Evolutionary conservation across 768 basidiomycete genomes (phyloP).

Genomic region (Lentinula detonsa): DNA sequence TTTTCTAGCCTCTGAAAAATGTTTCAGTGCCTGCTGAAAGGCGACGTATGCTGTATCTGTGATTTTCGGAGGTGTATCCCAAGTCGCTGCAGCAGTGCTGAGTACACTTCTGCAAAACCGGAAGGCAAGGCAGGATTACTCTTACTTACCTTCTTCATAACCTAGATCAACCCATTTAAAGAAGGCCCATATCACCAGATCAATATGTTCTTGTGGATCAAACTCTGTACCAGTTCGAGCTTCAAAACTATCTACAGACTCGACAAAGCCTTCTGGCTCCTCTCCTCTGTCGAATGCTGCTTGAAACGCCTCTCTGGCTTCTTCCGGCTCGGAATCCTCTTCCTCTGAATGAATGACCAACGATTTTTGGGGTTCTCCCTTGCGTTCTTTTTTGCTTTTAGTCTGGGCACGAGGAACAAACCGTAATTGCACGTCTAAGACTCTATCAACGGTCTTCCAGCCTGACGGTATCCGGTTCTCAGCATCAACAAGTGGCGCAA

Average conservation of each 20-base stretch:
- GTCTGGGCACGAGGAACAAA: constrained; percentile 22
- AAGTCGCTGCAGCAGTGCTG: constrained; percentile 56
- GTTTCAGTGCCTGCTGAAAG: constrained; percentile 61
- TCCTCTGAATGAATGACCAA: constrained; percentile 19
- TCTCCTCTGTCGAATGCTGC: constrained; percentile 54
- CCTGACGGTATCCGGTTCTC: constrained; percentile 64
- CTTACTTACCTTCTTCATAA: constrained; percentile 75
- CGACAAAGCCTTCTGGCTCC: constrained; percentile 49
- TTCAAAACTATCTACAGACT: constrained; percentile 64
- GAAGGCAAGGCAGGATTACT: not conserved
- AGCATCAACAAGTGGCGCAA: constrained; percentile 55
- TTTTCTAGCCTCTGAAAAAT: constrained; percentile 55
- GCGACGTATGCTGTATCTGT: constrained; percentile 53
- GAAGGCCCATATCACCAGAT: constrained; percentile 73
- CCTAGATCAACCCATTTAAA: constrained; percentile 91
- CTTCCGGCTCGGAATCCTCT: constrained; percentile 23
- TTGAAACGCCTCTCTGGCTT: constrained; percentile 24
- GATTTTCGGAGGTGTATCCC: constrained; percentile 80
- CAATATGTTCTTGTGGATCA: constrained; percentile 37
- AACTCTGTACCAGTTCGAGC: constrained; percentile 33
- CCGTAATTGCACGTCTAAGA: constrained; percentile 77
- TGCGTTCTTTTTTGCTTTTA: constrained; percentile 17
- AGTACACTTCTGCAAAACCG: not conserved
- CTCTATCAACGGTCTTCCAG: constrained; percentile 92
- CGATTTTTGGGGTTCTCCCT: constrained; percentile 15